phyloP scores from a whole-genome alignment of 2,329 filamentous ascomycete genomes.

The Colletotrichum graminicola region DNA sequence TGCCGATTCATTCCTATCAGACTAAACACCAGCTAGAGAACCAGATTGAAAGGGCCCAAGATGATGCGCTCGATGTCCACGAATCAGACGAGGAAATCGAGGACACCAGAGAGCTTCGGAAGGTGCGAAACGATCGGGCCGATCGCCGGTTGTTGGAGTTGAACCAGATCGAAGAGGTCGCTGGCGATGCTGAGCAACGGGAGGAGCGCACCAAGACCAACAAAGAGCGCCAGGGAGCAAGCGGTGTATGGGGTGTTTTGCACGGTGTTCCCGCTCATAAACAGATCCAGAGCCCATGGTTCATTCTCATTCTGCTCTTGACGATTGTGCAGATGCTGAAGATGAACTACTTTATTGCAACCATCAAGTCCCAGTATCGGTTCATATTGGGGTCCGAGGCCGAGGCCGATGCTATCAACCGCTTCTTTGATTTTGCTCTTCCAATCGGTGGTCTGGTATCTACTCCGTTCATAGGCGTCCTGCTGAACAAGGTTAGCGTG shows the following conservation, averaged over 20 bases:
- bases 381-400: constrained; percentile 70
- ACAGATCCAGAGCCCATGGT: constrained; percentile 79
- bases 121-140: constrained; percentile 57
- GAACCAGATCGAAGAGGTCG: constrained; percentile 71
- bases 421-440: constrained; percentile 62
- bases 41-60: constrained; percentile 55
- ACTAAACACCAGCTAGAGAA: constrained; percentile 54
- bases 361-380: constrained; percentile 76
- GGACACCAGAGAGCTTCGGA: constrained; percentile 59
- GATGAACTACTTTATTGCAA: constrained; percentile 80
- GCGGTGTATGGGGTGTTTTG: constrained; percentile 79
- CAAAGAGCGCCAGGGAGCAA: constrained; percentile 69
- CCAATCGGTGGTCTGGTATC: constrained; percentile 77
- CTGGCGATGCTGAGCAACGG: constrained; percentile 69
- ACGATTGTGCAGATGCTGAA: constrained; percentile 70
- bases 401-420: constrained; percentile 52
- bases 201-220: constrained; percentile 66
- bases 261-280: constrained; percentile 73
- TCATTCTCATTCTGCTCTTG: constrained; percentile 76
- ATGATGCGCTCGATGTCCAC: constrained; percentile 58
- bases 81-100: constrained; percentile 67
- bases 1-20: constrained; percentile 56
- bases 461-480: constrained; percentile 77
- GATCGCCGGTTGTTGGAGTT: constrained; percentile 68
- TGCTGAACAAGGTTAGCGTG: constrained; percentile 77